A percentile compares a stretch with the other conserved stretches of the same genome.
phyloP scores from a whole-genome alignment of 371 early-diverging fungal genomes.

The Rhizopus microsporus region DNA sequence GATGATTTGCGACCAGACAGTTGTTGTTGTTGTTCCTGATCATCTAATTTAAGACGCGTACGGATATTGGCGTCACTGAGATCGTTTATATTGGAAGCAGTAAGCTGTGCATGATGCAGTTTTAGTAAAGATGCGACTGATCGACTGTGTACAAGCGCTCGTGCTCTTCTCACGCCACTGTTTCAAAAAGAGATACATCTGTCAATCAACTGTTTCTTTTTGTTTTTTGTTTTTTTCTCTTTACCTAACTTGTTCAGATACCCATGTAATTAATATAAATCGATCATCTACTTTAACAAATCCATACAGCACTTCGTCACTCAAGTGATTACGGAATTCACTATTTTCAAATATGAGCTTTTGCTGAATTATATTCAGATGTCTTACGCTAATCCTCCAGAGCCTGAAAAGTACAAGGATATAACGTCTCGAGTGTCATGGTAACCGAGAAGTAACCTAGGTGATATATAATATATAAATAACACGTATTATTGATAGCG shows the following conservation, averaged over 20 bases:
- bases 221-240: not conserved
- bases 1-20: constrained; percentile 38
- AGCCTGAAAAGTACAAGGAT: constrained; percentile 64
- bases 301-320: constrained; percentile 68
- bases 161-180: constrained; percentile 69
- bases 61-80: constrained; percentile 43
- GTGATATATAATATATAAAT: not conserved
- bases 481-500: not conserved
- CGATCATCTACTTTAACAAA: constrained; percentile 64
- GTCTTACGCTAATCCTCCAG: constrained; percentile 53
- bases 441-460: constrained; percentile 73
- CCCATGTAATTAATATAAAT: constrained; percentile 66
- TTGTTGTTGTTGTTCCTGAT: constrained; percentile 4
- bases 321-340: constrained; percentile 59
- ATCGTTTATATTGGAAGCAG: constrained; percentile 45
- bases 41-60: constrained; percentile 45
- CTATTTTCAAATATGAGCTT: constrained; percentile 14
- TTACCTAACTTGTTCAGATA: constrained; percentile 73
- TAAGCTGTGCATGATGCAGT: constrained; percentile 52
- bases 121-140: constrained; percentile 65
- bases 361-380: not conserved
- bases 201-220: not conserved
- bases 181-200: constrained; percentile 5
- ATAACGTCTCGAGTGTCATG: constrained; percentile 73
- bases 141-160: constrained; percentile 73